Evolutionary conservation across 192 early-diverging fungal genomes (phyloP), one percentile per base, ranked within the genome.

Genomic region (Podila minutissima): DNA sequence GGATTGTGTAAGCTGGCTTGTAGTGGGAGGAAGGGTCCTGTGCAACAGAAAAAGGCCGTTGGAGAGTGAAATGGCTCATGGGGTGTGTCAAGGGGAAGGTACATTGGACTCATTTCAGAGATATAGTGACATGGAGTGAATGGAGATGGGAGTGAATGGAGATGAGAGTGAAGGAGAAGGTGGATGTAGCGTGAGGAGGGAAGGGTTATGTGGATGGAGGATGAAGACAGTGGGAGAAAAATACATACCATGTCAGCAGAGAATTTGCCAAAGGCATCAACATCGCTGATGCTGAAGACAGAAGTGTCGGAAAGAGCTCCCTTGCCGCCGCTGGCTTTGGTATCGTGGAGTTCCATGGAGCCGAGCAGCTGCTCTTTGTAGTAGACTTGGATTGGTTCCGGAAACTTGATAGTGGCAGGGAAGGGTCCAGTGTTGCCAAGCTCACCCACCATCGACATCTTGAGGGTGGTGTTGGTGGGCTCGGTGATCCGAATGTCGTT

Each of bases 401-500:
- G 57, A 72, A 90, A 90, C 49, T 62, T 53, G 55, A 90, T 84
- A 29, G 69, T 85, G 8, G 87, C 87, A 24, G 74, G 38, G 74
- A 90, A 88, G 22, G 87, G 86, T 59, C 88, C 88, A 50, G 86
- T 87, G 32, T 87, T 78, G 9, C 64, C 65, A 22, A 88, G 59
- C 11, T 41, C 38, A 48, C 83, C 82, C 28, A 72, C 62, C 82
- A 87, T 86, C 31, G 51, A 26, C 82, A 83, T 85, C 22, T 69
- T 59, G 31, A 88, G 74, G 11, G 66, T 69, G 24, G 53, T 72
- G 41, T 90, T 82, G 12, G 60, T 64, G 26, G 77, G 66, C 12
- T 74, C 69, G 37, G 84, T 67, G 61, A 88, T 90, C 28, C 74
- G 72, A 41, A 87, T 83, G 19, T 26, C 46, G 11, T 75, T 53